phyloP scores from a whole-genome alignment of 305 asterid species.

The Salvia sclarea region DNA sequence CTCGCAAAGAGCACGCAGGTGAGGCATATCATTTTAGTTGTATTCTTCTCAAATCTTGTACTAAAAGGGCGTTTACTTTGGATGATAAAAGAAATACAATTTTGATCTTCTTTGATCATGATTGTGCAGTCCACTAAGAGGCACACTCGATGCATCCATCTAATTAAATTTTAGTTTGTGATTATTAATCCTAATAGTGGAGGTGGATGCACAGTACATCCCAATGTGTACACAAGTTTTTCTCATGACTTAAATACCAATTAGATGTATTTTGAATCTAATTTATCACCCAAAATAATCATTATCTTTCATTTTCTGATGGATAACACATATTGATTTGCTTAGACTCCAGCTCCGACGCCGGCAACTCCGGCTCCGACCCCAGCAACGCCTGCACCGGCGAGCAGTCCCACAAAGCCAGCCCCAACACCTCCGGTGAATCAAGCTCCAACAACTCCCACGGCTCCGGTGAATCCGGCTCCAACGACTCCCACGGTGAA shows the following conservation, averaged over 20 bases:
- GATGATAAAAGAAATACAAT: too few species aligned
- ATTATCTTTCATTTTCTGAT: not conserved
- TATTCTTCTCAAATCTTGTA: too few species aligned
- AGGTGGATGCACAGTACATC: too few species aligned
- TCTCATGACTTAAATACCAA: not conserved
- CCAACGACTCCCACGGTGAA: conserved; percentile 36
- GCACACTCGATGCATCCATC: too few species aligned
- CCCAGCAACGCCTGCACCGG: conserved; percentile 47
- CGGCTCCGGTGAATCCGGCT: conserved; percentile 30
- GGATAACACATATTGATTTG: conserved; percentile 22
- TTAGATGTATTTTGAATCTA: not conserved
- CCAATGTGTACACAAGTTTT: too few species aligned
- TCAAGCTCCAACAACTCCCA: conserved; percentile 48
- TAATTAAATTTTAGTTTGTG: too few species aligned
- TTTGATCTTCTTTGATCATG: too few species aligned
- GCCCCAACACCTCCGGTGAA: conserved; percentile 39
- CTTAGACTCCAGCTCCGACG: conserved; percentile 50
- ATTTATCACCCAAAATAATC: not conserved
- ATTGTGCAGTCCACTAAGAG: too few species aligned
- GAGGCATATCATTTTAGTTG: conserved; percentile 10
- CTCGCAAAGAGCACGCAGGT: conserved; percentile 71
- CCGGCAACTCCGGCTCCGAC: conserved; percentile 48
- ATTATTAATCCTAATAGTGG: too few species aligned
- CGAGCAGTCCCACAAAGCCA: conserved; percentile 37
- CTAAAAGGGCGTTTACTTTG: not conserved